Conservation (phyloP, 2,329 filamentous ascomycete species). For the Fusarium mangiferae region DNA sequence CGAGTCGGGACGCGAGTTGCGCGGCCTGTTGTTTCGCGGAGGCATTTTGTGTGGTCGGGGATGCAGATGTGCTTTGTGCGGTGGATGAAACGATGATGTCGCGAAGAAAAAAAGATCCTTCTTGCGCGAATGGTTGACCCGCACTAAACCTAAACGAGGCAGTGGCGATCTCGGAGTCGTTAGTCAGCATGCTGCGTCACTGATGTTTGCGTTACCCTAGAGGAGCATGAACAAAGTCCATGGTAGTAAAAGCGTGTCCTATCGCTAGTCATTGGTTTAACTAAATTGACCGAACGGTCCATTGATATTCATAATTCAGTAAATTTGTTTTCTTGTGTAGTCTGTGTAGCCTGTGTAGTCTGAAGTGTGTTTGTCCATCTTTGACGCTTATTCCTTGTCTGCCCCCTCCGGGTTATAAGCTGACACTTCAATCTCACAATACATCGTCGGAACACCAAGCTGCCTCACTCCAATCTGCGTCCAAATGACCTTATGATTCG, state of each 20-base stretch:
- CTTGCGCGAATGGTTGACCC: slow-evolving; percentile 11
- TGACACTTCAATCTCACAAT: slow-evolving; percentile 65
- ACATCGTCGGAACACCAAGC: slow-evolving; percentile 61
- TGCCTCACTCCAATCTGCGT: slow-evolving; percentile 60
- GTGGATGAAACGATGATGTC: slow-evolving; percentile 25
- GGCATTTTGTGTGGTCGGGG: slow-evolving; percentile 9
- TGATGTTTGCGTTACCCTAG: neutral
- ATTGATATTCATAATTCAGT: accelerated
- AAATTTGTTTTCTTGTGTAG: accelerated
- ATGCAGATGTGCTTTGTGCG: neutral
- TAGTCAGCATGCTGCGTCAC: slow-evolving; percentile 20
- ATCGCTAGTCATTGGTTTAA: neutral
- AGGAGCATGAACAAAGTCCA: neutral
- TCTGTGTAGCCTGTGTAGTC: accelerated
- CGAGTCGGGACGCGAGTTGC: slow-evolving; percentile 19
- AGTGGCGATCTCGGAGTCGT: neutral
- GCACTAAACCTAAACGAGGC: slow-evolving; percentile 6
- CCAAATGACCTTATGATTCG: slow-evolving; percentile 62
- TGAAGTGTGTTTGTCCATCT: neutral
- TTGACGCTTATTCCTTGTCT: neutral
- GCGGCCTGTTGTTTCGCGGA: slow-evolving; percentile 29
- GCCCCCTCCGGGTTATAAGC: slow-evolving; percentile 45
- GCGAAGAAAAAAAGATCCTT: slow-evolving; percentile 33
- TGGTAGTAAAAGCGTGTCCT: neutral
- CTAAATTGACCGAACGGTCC: too few species aligned